Conservation (phyloP, 2,329 filamentous ascomycete genomes). For the Dothideomycetes sp. region DNA sequence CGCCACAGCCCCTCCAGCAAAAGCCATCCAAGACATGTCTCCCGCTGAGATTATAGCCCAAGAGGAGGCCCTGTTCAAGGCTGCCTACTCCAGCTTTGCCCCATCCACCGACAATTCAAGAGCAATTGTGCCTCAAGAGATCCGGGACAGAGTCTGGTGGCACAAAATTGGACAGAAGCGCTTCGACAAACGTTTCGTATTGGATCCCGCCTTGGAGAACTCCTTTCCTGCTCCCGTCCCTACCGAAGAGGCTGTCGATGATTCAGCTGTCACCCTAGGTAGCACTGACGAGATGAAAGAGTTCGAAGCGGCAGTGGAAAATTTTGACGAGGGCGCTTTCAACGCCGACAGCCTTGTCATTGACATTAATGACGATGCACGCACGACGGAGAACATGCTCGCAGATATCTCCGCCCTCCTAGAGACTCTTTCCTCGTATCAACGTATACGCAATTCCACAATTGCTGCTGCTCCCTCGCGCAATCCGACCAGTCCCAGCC, state of each 20-base stretch:
- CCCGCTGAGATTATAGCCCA: slow-evolving; percentile 32
- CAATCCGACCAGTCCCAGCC: slow-evolving; percentile 46
- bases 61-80: slow-evolving; percentile 63
- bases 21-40: slow-evolving; percentile 10
- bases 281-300: slow-evolving; percentile 10
- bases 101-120: slow-evolving; percentile 63
- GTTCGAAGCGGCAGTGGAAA: slow-evolving; percentile 17
- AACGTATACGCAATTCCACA: slow-evolving; percentile 65
- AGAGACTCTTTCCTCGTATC: slow-evolving; percentile 65
- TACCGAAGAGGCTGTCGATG: slow-evolving; percentile 9
- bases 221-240: slow-evolving; percentile 17
- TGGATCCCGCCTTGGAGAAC: slow-evolving; percentile 30
- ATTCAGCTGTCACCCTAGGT: slow-evolving; percentile 9
- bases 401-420: slow-evolving; percentile 65
- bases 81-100: slow-evolving; percentile 71
- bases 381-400: slow-evolving; percentile 39
- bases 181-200: slow-evolving; percentile 54
- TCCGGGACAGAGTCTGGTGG: slow-evolving; percentile 66
- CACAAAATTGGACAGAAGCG: slow-evolving; percentile 52
- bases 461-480: slow-evolving; percentile 39
- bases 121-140: slow-evolving; percentile 56
- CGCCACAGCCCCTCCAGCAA: slow-evolving; percentile 49
- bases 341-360: slow-evolving; percentile 12
- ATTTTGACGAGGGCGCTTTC: slow-evolving; percentile 12
- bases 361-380: slow-evolving; percentile 19